phyloP scores from a whole-genome alignment of 331 rosid species.

The Cydonia oblonga region DNA sequence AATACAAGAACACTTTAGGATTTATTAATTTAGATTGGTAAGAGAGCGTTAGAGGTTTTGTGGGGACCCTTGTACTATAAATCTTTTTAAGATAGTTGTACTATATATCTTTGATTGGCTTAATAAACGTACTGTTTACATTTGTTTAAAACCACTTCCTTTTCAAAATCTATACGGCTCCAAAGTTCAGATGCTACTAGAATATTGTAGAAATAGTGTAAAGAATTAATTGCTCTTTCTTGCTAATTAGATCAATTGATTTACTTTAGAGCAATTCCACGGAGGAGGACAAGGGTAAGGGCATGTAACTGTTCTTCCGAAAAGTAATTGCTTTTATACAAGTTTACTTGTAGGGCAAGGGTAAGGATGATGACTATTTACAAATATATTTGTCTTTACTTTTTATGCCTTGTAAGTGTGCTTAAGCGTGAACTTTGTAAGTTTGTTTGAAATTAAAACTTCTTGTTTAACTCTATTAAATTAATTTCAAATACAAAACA shows the following conservation, averaged over 20 bases:
- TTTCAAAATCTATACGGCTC: not conserved
- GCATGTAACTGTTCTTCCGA: no score
- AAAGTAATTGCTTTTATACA: no score
- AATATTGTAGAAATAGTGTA: not conserved
- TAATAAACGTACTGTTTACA: not conserved
- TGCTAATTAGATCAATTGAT: not conserved
- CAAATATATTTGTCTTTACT: no score
- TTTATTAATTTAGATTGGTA: not conserved
- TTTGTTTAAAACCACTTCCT: not conserved
- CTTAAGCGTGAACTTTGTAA: no score
- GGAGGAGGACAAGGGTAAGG: no score
- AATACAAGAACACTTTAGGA: constrained; percentile 11
- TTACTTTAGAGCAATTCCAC: not conserved
- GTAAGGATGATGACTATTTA: no score
- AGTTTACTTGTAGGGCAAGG: no score
- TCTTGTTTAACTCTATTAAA: no score
- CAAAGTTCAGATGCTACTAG: not conserved
- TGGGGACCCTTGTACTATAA: constrained; percentile 4
- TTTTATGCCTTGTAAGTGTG: no score
- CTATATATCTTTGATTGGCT: no score
- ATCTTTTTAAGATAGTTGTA: not conserved
- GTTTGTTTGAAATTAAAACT: no score
- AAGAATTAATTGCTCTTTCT: not conserved
- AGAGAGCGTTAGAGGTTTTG: not conserved
- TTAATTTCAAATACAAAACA: no score